phyloP scores from a whole-genome alignment of 441 rosid genomes.

The Mallotus repandus region DNA sequence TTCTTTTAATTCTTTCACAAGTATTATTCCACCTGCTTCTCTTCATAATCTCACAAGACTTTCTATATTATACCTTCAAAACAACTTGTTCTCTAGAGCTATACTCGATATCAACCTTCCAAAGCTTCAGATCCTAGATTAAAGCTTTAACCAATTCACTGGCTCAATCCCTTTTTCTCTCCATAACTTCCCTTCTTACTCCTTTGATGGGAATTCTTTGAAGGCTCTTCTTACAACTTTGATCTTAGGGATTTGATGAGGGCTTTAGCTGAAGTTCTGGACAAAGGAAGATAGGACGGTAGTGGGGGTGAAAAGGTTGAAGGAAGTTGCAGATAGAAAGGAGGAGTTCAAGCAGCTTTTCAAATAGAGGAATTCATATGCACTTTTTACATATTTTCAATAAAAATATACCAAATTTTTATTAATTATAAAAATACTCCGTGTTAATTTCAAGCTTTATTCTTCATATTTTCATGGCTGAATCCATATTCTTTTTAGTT shows the following conservation, averaged over 20 bases:
- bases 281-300: constrained; percentile 88
- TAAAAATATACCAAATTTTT: too few relatives aligned
- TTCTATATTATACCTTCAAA: constrained; percentile 50
- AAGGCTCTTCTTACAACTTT: constrained; percentile 67
- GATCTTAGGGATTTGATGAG: constrained; percentile 83
- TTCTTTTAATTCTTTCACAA: constrained; percentile 63
- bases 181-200: constrained; percentile 35
- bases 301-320: constrained; percentile 88
- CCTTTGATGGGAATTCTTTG: constrained; percentile 81
- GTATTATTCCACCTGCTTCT: constrained; percentile 47
- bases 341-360: constrained; percentile 73
- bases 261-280: constrained; percentile 95
- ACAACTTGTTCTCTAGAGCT: constrained; percentile 58
- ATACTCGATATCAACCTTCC: constrained; percentile 49
- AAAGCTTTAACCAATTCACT: constrained; percentile 57
- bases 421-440: too few relatives aligned
- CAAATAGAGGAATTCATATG: too few relatives aligned
- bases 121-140: constrained; percentile 46
- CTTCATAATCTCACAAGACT: constrained; percentile 55
- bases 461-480: too few relatives aligned
- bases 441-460: too few relatives aligned
- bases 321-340: constrained; percentile 69
- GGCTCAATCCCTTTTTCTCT: constrained; percentile 69
- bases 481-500: too few relatives aligned
- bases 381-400: too few relatives aligned